phyloP scores from a whole-genome alignment of 352 stramenopile species.

The Blastocystis sp. region DNA sequence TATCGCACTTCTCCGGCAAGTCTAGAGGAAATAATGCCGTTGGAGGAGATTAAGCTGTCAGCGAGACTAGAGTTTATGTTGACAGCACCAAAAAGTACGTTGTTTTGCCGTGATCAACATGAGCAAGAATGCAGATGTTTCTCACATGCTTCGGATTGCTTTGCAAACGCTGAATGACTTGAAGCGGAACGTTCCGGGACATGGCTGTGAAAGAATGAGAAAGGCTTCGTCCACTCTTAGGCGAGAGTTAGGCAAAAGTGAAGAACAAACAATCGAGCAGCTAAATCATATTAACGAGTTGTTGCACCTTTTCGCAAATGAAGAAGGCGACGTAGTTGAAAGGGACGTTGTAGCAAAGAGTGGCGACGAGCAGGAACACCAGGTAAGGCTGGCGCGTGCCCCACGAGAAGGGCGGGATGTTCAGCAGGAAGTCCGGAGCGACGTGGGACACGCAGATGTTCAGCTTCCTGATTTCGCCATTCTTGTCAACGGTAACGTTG shows the following conservation, averaged over 20 bases:
- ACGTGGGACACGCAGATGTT: conserved; percentile 6
- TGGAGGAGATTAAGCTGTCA: conserved; percentile 89
- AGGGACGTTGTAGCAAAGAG: conserved; percentile 62
- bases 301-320: conserved; percentile 20
- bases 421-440: not conserved
- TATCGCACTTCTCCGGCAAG: conserved; percentile 90
- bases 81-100: conserved; percentile 69
- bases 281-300: not conserved
- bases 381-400: conserved; percentile 7
- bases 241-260: not conserved
- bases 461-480: not conserved
- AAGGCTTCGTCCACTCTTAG: not conserved
- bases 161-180: conserved; percentile 75
- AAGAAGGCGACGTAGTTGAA: conserved; percentile 56
- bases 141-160: conserved; percentile 80
- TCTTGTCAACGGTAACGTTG: not conserved
- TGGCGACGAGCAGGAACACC: conserved; percentile 43
- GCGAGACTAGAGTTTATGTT: conserved; percentile 75
- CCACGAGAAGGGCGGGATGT: conserved; percentile 1
- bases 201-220: not conserved
- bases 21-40: conserved; percentile 93
- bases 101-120: conserved; percentile 89
- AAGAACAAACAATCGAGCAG: not conserved
- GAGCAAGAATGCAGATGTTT: conserved; percentile 90
- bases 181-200: conserved; percentile 39